Base-by-base conservation (phyloP, 2,329 filamentous ascomycete genomes). In the Cladosporium colombiae region DNA sequence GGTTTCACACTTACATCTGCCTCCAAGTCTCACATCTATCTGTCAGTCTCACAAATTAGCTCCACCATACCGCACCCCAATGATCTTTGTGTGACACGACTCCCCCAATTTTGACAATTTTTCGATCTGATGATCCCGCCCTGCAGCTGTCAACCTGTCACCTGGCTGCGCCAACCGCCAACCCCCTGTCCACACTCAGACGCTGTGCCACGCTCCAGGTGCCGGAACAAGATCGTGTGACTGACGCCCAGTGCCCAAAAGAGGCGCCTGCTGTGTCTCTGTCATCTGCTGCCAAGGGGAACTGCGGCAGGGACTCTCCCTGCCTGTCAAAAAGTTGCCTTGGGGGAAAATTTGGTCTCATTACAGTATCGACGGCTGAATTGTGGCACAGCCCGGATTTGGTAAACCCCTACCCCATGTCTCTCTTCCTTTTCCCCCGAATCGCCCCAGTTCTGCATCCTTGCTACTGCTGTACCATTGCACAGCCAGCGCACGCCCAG, bases 191-290 rank as follows among this genome's bases (percentile, higher is more conserved):
- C 14, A 31, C 21, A 3, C 7, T 16, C 29, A 23, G 21, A 21
- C 23, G 49, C 29, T 7, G 61, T 63, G 61, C 31, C 13, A 63
- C 50, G 33, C 40, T 23, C 23, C 46, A 33, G 35, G 7, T 63
- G 50, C 61, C 61, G 50, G 18, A 56, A 63, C 21, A 23, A 63
- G 61, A 63, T 56, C 50, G 61, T 63, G 61, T 63, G 50, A 63
- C 61, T 37, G 50, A 52, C 61, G 61, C 61, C 50, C 61, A 56
- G 35, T 44, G 50, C 53, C 37, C 50, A 46, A 23, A 62, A 31
- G 49, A 62, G 60, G 60, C 60, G 60, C 33, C 60, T 62, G 60
- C 49, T 4, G 60, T 44, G 60, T 46, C 49, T 50, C 52, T n/a
- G 33, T 35, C 23, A 29, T 27, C 46, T 46, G 31, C 46, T 27